phyloP scores from a whole-genome alignment of 2,329 filamentous ascomycete genomes.

The Chrysosporium keratinophilum region DNA sequence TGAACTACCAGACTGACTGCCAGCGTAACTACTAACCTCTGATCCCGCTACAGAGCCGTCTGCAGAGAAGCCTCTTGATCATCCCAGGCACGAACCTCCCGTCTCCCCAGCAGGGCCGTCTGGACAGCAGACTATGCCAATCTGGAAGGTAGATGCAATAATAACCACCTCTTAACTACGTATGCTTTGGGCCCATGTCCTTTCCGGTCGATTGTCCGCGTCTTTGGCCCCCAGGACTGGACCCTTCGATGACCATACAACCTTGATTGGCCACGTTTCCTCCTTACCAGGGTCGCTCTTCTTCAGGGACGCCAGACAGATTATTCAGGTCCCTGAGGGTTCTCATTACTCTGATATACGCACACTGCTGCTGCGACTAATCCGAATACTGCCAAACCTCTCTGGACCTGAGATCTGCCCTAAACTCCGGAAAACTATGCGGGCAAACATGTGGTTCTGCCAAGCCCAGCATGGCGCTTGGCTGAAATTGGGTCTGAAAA shows the following conservation, averaged over 20 bases:
- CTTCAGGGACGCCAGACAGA: not conserved
- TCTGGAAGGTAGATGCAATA: not conserved
- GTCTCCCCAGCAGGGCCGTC: too few relatives aligned
- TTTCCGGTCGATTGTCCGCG: not conserved
- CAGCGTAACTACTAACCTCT: too few relatives aligned
- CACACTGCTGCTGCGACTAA: not conserved
- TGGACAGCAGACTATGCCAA: not conserved
- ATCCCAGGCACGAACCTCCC: too few relatives aligned
- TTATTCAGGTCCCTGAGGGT: too few relatives aligned
- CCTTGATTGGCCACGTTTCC: conserved; percentile 11
- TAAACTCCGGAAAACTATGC: not conserved
- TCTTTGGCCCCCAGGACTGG: not conserved
- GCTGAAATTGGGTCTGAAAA: conserved; percentile 5
- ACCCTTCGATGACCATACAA: not conserved
- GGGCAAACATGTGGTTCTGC: not conserved
- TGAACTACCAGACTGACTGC: too few relatives aligned
- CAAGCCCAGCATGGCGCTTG: conserved; percentile 4
- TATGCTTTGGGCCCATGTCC: not conserved
- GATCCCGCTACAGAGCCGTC: too few relatives aligned
- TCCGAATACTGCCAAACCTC: not conserved
- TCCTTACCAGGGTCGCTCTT: not conserved
- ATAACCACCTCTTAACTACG: not conserved
- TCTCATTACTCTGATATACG: not conserved
- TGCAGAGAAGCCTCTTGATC: too few relatives aligned
- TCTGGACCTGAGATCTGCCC: not conserved